Base-by-base conservation (phyloP, 805 yeast species). In the Candida odintsovae region DNA sequence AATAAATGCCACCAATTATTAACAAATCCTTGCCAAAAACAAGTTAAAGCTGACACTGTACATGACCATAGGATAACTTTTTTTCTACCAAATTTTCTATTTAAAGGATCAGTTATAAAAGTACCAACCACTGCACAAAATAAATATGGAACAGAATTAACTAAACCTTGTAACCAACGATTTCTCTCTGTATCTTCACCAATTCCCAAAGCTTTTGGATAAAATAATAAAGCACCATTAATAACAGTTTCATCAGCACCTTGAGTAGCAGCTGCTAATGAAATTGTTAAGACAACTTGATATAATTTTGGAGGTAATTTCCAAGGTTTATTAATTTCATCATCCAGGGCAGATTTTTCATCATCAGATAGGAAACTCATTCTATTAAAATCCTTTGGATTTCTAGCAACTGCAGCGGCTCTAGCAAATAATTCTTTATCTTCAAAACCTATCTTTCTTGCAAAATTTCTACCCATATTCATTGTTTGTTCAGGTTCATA, bases 191-290 rank as follows among this genome's bases (percentile, higher is more conserved):
- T 65, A 21, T 61, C 69, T 15, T 60, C 52, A 19, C 66, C 71
- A 40, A 82, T 67, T 3, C 79, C 81, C 53, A 82, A 69, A 15
- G 65, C 72, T 6, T 55, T 44, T 1, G 85, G 83, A 62, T 78
- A 82, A 56, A 75, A 78, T 40, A 82, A 64, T 48, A 75, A 72
- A 9, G 87, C 87, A 49, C 89, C 89, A 54, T 82, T 82, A 48
- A 82, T 76, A 16, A 82, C 86, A 7, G 85, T 69, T 61, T 82
- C 86, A 63, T 82, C 89, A 86, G 82, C 82, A 61, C 89, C 88
- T 62, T 82, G 87, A 41, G 81, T 83, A 19, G 84, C 83, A 20
- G 88, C 88, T 40, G 84, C 83, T 80, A 81, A 75, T 3, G 87
- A 81, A 13, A 83, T 78, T 54, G 80, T 72, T 9, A 79, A 72